Evolutionary conservation across 345 rosid species (phyloP).

Genomic region (Arabidopsis thaliana): TAIR10.1 NC_003076.8:19552001-19552500

Average conservation of each 20-base stretch:
- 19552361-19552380: conserved; percentile 38
- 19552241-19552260: neutral
- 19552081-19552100: conserved; percentile 1
- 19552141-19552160: neutral
- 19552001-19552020: conserved; percentile 63
- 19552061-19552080: conserved; percentile 40
- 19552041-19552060: conserved; percentile 38
- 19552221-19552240: neutral
- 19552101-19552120: neutral
- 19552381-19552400: conserved; percentile 23
- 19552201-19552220: neutral
- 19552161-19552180: neutral
- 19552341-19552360: conserved; percentile 33
- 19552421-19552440: conserved; percentile 19
- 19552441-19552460: conserved; percentile 12
- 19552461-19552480: conserved; percentile 19
- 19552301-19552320: neutral
- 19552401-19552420: conserved; percentile 11
- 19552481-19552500: neutral
- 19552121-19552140: neutral
- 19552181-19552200: conserved; percentile 6
- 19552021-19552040: conserved; percentile 82
- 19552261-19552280: conserved; percentile 4
- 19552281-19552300: conserved; percentile 16
- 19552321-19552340: conserved; percentile 17